phyloP scores from a whole-genome alignment of 2,329 filamentous ascomycete species.

The Arthrobotrys sphaeroides region DNA sequence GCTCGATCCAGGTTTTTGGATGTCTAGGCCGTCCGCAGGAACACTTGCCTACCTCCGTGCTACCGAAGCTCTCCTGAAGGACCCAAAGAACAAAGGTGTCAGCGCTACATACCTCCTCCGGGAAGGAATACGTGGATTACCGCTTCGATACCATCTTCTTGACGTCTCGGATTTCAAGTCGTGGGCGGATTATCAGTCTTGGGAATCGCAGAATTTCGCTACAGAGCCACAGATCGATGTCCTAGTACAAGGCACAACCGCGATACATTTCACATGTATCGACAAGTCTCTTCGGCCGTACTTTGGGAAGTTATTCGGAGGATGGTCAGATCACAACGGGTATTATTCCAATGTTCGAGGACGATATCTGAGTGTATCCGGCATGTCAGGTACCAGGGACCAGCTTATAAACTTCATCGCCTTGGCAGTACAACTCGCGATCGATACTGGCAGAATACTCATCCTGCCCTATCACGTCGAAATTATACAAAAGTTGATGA shows the following conservation, averaged over 20 bases:
- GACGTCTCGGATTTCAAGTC: slow-evolving; percentile 36
- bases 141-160: slow-evolving; percentile 26
- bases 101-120: slow-evolving; percentile 35
- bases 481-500: slow-evolving; percentile 37
- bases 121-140: slow-evolving; percentile 36
- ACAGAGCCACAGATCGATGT: slow-evolving; percentile 48
- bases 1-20: slow-evolving; percentile 47
- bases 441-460: slow-evolving; percentile 34
- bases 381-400: slow-evolving; percentile 33
- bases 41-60: slow-evolving; percentile 21
- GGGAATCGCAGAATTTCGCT: slow-evolving; percentile 43
- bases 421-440: slow-evolving; percentile 27
- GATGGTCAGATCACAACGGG: slow-evolving; percentile 51
- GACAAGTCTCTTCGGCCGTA: slow-evolving; percentile 39
- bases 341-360: slow-evolving; percentile 48
- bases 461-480: slow-evolving; percentile 47
- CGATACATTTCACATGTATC: slow-evolving; percentile 47
- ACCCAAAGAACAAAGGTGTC: slow-evolving; percentile 25
- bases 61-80: neutral
- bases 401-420: slow-evolving; percentile 42
- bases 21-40: slow-evolving; percentile 28
- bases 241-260: slow-evolving; percentile 29
- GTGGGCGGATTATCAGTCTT: slow-evolving; percentile 45
- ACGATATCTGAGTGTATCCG: slow-evolving; percentile 23
- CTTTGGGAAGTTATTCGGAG: slow-evolving; percentile 45